A percentile compares a stretch with the other conserved stretches of the same genome.
phyloP scores from a whole-genome alignment of 805 yeast species.

The Schizosaccharomyces osmophilus region DNA sequence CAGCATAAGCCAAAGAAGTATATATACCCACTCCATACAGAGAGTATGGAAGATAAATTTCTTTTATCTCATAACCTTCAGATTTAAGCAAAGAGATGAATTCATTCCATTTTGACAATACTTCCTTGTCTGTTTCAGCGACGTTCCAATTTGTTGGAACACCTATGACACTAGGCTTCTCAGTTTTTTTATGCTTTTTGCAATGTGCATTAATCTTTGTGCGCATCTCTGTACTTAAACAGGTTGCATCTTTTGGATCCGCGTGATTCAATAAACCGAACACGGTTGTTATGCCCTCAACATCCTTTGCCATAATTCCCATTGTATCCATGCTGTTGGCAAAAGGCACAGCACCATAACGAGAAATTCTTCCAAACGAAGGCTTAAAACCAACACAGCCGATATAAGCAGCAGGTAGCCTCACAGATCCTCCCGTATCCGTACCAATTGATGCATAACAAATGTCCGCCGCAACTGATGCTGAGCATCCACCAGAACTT shows the following conservation, averaged over 20 bases:
- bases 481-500: conserved; percentile 90
- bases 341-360: conserved; percentile 80
- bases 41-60: conserved; percentile 49
- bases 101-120: conserved; percentile 24
- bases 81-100: conserved; percentile 22
- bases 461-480: conserved; percentile 52
- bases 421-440: conserved; percentile 91
- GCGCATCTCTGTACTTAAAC: conserved; percentile 10
- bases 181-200: conserved; percentile 1
- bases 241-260: conserved; percentile 67
- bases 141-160: conserved; percentile 44
- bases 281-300: conserved; percentile 23
- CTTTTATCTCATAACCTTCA: conserved; percentile 28
- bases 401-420: conserved; percentile 77
- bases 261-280: conserved; percentile 24
- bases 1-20: conserved; percentile 74
- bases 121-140: conserved; percentile 25
- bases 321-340: conserved; percentile 91
- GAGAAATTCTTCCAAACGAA: conserved; percentile 67
- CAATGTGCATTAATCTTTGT: background rate
- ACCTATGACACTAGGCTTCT: conserved; percentile 30
- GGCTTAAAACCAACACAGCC: conserved; percentile 80
- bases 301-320: conserved; percentile 42
- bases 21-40: conserved; percentile 50
- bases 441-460: conserved; percentile 51